Base-by-base conservation (phyloP, 495 filamentous ascomycete genomes). In the Mycothermus thermophilus region DNA sequence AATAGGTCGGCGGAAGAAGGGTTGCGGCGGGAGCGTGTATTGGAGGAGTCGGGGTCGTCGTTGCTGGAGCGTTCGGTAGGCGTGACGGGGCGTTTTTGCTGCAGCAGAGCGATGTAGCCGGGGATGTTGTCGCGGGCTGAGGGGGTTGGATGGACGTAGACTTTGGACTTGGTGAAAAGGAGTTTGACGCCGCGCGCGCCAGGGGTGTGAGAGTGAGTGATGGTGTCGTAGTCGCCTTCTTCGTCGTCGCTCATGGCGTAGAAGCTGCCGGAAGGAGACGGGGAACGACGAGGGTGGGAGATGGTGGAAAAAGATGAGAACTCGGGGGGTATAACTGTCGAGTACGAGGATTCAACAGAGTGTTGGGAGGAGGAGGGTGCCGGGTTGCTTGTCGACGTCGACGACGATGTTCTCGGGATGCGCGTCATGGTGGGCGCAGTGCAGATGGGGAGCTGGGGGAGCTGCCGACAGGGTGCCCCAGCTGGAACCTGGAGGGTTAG, bases 161-260 rank as follows among this genome's bases (percentile, higher is more conserved):
- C 83, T 66, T 97, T 97, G 77, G 86, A 94, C 60, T 97, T 97
- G 16, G 85, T 86, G 48, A 78, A 95, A 17, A 97, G 62, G n/a
- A 97, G 65, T 63, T 95, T 97, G 27, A 97, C 92, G 5, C 90
- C 88, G 40, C 76, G 72, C 2, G 82, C 79, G 6, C 6, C 11
- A 11, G 22, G 22, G 1, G 79, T 74, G 35, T 64, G 72, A 10
- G 77, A 75, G 54, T 92, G 84, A 8, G 84, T 83, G 56, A 97
- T 90, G 15, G 87, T 96, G 52, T 87, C 83, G 60, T 97, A 97
- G 43, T 86, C 90, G 43, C 75, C 78, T 58, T 97, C 92, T 30
- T 93, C 85, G 42, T 93, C 85, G 59, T 97, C 90, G 56, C 86
- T 94, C 64, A 95, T 68, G 48, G 87, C 90, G 70, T 94, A 96